A percentile compares a stretch with the other conserved stretches of the same genome.
Evolutionary conservation across 2,329 filamentous ascomycete species (phyloP).

Genomic region (Graphium sp.): DNA sequence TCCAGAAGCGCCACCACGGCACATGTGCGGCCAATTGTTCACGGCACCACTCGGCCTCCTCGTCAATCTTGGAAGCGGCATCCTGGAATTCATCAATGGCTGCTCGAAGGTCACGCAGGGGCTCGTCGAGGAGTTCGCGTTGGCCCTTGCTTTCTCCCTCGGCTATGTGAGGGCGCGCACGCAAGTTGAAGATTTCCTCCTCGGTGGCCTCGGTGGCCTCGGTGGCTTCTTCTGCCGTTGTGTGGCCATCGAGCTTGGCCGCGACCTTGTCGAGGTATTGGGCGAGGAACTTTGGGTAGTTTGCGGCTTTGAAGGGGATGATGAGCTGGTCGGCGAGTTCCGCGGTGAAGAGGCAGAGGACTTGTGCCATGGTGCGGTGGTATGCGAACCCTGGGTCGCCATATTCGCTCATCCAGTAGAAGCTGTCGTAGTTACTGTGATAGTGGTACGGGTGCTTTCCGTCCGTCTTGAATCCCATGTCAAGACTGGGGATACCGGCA

Average conservation of each 20-base stretch:
- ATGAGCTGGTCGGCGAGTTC: conserved; percentile 45
- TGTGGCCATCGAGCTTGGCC: conserved; percentile 19
- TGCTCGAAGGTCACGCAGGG: conserved; percentile 19
- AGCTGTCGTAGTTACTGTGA: conserved; percentile 83
- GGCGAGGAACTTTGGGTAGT: conserved; percentile 42
- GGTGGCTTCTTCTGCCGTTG: conserved; percentile 11
- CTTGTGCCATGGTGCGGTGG: conserved; percentile 48
- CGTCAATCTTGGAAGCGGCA: conserved; percentile 26
- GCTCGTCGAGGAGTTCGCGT: conserved; percentile 18
- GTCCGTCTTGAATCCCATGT: conserved; percentile 38
- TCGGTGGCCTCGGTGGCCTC: conserved; percentile 12
- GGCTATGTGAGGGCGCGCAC: conserved; percentile 6
- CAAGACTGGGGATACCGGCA: conserved; percentile 47
- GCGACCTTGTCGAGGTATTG: conserved; percentile 34
- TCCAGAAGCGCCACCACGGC: conserved; percentile 67
- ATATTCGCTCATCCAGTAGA: conserved; percentile 72
- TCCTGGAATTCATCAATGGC: conserved; percentile 18
- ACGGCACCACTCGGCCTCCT: conserved; percentile 21
- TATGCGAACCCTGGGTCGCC: conserved; percentile 56
- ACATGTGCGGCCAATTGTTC: conserved; percentile 32
- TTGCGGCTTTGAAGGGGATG: conserved; percentile 44
- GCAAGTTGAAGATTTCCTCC: conserved; percentile 6
- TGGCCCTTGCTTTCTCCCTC: conserved; percentile 18
- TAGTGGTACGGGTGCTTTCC: conserved; percentile 56
- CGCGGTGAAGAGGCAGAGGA: conserved; percentile 44